Percentiles rank a stretch among this genome's conserved stretches.
These are phyloP conservation scores for Coemansia sp. DNA, from an alignment of 192 early-diverging fungal genomes.

Conservation along the genomic window DNA sequence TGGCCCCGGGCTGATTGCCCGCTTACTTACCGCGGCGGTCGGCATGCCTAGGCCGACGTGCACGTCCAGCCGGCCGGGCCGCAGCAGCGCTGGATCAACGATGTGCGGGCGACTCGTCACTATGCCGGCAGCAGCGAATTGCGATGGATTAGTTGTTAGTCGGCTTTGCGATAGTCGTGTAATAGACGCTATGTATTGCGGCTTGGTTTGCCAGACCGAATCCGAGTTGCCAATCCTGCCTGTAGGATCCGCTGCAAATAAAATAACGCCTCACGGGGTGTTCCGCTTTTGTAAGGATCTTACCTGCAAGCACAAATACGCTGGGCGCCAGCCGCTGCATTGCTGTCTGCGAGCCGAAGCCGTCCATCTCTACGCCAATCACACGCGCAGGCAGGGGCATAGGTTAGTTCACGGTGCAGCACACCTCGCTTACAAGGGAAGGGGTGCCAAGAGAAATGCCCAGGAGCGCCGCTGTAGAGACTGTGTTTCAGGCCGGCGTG, in stretches of 20 bases:
- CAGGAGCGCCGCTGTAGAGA: background rate
- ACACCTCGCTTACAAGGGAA: too few relatives aligned
- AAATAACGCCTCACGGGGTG: too few relatives aligned
- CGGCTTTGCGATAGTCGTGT: background rate
- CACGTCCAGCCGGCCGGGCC: slow-evolving; percentile 82
- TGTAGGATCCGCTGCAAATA: background rate
- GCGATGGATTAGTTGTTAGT: too few relatives aligned
- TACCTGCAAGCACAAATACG: slow-evolving; percentile 70
- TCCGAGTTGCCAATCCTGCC: background rate
- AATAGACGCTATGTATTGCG: too few relatives aligned
- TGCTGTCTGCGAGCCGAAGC: slow-evolving; percentile 33
- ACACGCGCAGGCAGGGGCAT: background rate
- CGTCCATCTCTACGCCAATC: slow-evolving; percentile 48
- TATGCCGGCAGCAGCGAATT: too few relatives aligned
- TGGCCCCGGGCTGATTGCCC: background rate
- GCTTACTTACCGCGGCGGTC: slow-evolving; percentile 46
- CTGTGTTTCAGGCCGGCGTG: slow-evolving; percentile 3
- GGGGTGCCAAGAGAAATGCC: slow-evolving; percentile 4
- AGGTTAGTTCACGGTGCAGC: slow-evolving; percentile 2
- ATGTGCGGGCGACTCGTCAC: slow-evolving; percentile 71
- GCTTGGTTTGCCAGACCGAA: background rate
- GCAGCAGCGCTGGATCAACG: slow-evolving; percentile 76
- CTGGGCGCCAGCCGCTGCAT: slow-evolving; percentile 27
- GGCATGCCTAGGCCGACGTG: slow-evolving; percentile 65
- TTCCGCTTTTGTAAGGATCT: too few relatives aligned